Percentiles rank a stretch among this genome's conserved stretches.
These are phyloP conservation scores for Jimgerdemannia lactiflua DNA, from an alignment of 192 early-diverging fungal genomes.

Conservation along the genomic window DNA sequence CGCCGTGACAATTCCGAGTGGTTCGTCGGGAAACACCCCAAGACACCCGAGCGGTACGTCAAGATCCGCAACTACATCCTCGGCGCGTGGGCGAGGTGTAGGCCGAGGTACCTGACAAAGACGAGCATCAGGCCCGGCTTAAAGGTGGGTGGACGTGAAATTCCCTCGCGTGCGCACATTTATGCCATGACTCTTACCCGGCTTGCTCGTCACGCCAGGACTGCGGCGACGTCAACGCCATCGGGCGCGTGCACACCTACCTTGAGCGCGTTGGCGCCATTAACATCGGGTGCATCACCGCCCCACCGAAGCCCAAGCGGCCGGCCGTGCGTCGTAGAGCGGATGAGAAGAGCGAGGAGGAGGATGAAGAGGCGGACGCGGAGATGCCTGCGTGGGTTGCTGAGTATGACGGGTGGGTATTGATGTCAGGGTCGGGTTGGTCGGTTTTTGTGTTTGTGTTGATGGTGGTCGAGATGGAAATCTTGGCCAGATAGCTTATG, in stretches of 20 bases:
- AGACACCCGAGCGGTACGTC: slow-evolving; percentile 88
- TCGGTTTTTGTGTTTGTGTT: neutral
- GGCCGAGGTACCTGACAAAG: slow-evolving; percentile 81
- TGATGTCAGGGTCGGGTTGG: neutral
- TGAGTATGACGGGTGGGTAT: neutral
- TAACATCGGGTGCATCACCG: slow-evolving; percentile 63
- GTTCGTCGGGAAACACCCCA: slow-evolving; percentile 63
- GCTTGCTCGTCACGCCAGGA: slow-evolving; percentile 27
- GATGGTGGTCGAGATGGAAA: too few relatives aligned
- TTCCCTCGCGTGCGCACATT: too few relatives aligned
- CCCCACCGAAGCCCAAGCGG: slow-evolving; percentile 33
- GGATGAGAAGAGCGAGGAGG: neutral
- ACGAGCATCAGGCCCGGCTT: slow-evolving; percentile 72
- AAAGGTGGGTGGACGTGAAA: slow-evolving; percentile 29
- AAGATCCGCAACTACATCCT: slow-evolving; percentile 88
- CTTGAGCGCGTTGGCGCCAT: slow-evolving; percentile 77
- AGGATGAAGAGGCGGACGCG: neutral
- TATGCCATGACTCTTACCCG: too few relatives aligned
- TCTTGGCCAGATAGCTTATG: too few relatives aligned
- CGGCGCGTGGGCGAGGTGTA: slow-evolving; percentile 64
- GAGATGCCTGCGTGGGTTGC: neutral
- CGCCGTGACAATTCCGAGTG: slow-evolving; percentile 55
- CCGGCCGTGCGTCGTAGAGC: slow-evolving; percentile 6
- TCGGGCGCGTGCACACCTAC: slow-evolving; percentile 82
- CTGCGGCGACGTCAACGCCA: slow-evolving; percentile 94